phyloP scores from a whole-genome alignment of 345 rosid genomes.

The Eucalyptus shirleyi region DNA sequence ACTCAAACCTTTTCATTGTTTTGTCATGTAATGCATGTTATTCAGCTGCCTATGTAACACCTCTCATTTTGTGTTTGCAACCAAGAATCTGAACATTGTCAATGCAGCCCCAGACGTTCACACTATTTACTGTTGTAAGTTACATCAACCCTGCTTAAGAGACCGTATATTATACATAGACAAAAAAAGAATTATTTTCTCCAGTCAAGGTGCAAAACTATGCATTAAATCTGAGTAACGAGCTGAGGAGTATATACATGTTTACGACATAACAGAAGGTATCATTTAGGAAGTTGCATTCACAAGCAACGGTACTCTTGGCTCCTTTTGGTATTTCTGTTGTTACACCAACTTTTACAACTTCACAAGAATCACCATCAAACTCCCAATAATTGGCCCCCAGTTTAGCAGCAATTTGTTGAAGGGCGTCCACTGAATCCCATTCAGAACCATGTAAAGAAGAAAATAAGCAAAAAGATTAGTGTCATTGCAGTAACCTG shows the following conservation, averaged over 20 bases:
- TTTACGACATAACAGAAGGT: conserved; percentile 18
- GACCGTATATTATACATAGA: background rate
- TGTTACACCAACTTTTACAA: conserved; percentile 2
- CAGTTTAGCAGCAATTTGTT: conserved; percentile 30
- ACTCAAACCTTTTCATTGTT: background rate
- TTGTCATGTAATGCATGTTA: background rate
- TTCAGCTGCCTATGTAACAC: background rate
- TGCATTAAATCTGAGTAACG: background rate
- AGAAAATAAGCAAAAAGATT: background rate
- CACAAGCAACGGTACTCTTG: conserved; percentile 11
- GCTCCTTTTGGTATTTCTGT: conserved; percentile 2
- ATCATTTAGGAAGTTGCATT: conserved; percentile 9
- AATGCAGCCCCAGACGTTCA: background rate
- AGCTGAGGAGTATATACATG: conserved; percentile 8
- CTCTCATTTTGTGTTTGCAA: background rate
- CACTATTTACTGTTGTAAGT: background rate
- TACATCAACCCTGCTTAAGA: background rate
- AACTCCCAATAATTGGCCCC: conserved; percentile 42
- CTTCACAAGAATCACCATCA: conserved; percentile 21
- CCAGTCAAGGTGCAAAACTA: background rate
- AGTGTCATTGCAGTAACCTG: background rate
- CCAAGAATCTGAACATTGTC: background rate
- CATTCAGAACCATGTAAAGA: background rate
- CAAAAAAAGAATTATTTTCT: background rate
- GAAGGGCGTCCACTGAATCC: conserved; percentile 31